Percentiles rank a stretch among this genome's conserved stretches.
phyloP scores from a whole-genome alignment of 257 asterid genomes.

The Fraxinus pennsylvanica region DNA sequence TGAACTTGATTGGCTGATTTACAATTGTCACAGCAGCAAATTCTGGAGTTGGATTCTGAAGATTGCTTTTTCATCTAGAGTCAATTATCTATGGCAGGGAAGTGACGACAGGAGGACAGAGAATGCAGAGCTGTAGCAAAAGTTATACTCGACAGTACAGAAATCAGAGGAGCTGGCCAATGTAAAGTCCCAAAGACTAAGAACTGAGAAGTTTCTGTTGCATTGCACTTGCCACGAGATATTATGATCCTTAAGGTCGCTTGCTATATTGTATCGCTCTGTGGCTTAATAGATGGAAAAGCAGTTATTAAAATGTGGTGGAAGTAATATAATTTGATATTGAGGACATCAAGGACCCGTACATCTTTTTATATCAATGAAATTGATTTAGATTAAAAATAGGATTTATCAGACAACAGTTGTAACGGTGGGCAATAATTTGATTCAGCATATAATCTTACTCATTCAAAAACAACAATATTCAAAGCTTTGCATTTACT shows the following conservation, averaged over 20 bases:
- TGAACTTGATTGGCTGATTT: neutral
- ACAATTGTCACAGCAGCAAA: neutral
- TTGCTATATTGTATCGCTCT: neutral
- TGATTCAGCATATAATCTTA: neutral
- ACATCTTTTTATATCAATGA: neutral
- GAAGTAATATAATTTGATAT: neutral
- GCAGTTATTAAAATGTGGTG: neutral
- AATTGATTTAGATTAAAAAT: neutral
- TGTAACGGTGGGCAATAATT: no score
- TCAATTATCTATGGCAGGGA: neutral
- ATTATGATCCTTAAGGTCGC: neutral
- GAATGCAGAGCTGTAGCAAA: neutral
- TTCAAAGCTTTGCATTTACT: neutral
- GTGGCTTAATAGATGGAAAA: neutral
- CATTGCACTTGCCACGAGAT: neutral
- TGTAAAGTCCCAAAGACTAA: neutral
- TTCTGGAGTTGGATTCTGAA: neutral
- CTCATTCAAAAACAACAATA: neutral
- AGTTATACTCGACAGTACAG: neutral
- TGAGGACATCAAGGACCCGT: neutral
- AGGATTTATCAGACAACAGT: no score
- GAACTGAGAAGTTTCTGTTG: neutral
- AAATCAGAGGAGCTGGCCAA: neutral
- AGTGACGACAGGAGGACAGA: neutral
- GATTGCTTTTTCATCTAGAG: neutral